Evolutionary conservation across 139 green algal genomes (phyloP), one percentile per base, ranked within the genome.

Genomic region (Trebouxia sp.): DNA sequence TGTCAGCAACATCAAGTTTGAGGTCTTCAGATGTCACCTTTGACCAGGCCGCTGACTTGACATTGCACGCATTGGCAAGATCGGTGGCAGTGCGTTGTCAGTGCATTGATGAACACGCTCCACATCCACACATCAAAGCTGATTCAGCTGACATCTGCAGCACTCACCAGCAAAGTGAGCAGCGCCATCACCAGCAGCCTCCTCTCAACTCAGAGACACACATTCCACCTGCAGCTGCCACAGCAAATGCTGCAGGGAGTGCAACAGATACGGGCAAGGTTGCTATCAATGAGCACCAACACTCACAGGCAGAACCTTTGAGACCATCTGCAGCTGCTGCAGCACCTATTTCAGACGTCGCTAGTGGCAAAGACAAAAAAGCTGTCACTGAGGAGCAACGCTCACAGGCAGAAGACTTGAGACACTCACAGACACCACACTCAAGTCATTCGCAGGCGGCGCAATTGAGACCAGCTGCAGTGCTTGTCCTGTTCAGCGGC

Each of bases 401-500:
- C n/a, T n/a, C n/a, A n/a, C n/a, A n/a, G 20, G 50, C 26, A 22
- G 50, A 28, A 17, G 20, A 58, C 20, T 22, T 58, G 20, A 58
- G 50, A 17, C 50, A 58, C 20, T 22, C 50, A 17, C 2, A 58
- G 50, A 3, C 22, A 22, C 50, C 22, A 1, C 50, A 28, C 20
- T 26, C 41, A 75, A 20, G 20, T 5, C 32, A n/a, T 43, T 11
- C 15, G 32, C 6, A 75, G 65, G 14, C 20, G 20, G 6, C 10
- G 11, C 41, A 55, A 17, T 39, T 51, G 41, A 39, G n/a, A 17
- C 69, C 69, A n/a, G 87, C 91, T 0, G 83, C 86, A 0, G 80
- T 98, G 41, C 82, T 97, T 32, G 78, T 98, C 0, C 87, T 98
- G 22, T 98, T 98, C 83, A 97, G 91, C 70, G 95, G 95, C 0